Conservation (phyloP, 805 yeast genomes). For the Wickerhamomyces bisporus region DNA sequence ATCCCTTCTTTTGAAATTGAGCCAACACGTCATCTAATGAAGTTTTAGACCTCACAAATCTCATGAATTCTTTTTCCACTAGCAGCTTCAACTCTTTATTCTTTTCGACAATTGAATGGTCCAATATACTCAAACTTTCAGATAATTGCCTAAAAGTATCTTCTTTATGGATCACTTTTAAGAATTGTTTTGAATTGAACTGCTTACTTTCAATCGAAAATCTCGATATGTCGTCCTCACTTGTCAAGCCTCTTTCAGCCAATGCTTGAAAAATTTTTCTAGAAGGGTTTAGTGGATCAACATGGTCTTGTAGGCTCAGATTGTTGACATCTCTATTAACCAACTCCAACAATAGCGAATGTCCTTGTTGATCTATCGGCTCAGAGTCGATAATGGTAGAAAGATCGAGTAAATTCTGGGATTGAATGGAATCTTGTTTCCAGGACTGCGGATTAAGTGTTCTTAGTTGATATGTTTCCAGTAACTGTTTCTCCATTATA, state of each 20-base stretch:
- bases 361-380: constrained; percentile 4
- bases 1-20: constrained; percentile 41
- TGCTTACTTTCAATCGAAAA: constrained; percentile 51
- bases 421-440: constrained; percentile 27
- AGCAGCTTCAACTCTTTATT: constrained; percentile 44
- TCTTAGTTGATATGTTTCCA: constrained; percentile 38
- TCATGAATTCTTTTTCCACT: constrained; percentile 55
- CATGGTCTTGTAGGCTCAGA: constrained; percentile 28
- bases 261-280: constrained; percentile 36
- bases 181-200: constrained; percentile 52
- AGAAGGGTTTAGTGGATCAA: constrained; percentile 57
- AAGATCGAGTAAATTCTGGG: constrained; percentile 20
- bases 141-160: constrained; percentile 49
- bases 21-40: constrained; percentile 54
- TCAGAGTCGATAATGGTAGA: constrained; percentile 14
- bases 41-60: constrained; percentile 61
- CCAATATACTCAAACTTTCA: constrained; percentile 43
- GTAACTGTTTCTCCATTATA: constrained; percentile 22
- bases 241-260: constrained; percentile 31
- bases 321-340: constrained; percentile 23
- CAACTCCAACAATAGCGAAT: constrained; percentile 11
- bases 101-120: constrained; percentile 42
- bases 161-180: constrained; percentile 49
- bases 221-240: constrained; percentile 38
- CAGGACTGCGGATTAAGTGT: constrained; percentile 38